Conservation (phyloP, 2,329 filamentous ascomycete species). For the Neopestalotiopsis clavispora region DNA sequence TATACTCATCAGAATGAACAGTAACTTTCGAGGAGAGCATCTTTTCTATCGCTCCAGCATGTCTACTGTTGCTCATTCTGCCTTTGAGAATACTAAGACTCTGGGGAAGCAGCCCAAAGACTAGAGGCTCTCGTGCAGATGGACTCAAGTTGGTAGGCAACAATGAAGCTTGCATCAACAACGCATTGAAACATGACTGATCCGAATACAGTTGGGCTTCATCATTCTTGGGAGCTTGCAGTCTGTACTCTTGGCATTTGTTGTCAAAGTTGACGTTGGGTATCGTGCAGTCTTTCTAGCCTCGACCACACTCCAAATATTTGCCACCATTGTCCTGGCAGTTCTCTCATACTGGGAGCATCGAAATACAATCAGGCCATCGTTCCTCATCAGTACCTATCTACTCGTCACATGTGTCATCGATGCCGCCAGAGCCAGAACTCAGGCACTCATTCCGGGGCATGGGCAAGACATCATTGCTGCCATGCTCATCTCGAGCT, state of each 20-base stretch:
- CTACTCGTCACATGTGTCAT: constrained; percentile 9
- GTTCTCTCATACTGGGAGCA: constrained; percentile 14
- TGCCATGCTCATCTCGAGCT: background rate
- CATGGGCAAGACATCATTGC: constrained; percentile 4
- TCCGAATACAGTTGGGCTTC: constrained; percentile 8
- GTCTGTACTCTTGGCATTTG: constrained; percentile 2
- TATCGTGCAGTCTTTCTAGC: constrained; percentile 2
- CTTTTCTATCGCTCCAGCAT: constrained; percentile 16
- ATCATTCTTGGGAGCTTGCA: constrained; percentile 1
- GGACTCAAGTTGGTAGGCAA: constrained; percentile 7
- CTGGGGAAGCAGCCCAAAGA: constrained; percentile 12
- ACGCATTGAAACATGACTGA: background rate
- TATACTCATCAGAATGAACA: constrained; percentile 3
- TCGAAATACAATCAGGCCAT: constrained; percentile 5
- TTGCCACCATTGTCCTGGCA: background rate
- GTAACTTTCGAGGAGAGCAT: constrained; percentile 19
- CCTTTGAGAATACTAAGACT: constrained; percentile 9
- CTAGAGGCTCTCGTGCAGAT: background rate
- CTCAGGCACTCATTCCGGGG: constrained; percentile 12
- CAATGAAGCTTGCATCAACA: background rate
- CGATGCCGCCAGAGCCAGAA: constrained; percentile 17
- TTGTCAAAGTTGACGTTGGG: background rate
- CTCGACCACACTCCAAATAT: background rate
- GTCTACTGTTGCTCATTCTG: constrained; percentile 5
- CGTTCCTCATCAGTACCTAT: constrained; percentile 6